Evolutionary conservation across 169 alveolate genomes (phyloP).

Genomic region (Plasmodium berghei): DNA sequence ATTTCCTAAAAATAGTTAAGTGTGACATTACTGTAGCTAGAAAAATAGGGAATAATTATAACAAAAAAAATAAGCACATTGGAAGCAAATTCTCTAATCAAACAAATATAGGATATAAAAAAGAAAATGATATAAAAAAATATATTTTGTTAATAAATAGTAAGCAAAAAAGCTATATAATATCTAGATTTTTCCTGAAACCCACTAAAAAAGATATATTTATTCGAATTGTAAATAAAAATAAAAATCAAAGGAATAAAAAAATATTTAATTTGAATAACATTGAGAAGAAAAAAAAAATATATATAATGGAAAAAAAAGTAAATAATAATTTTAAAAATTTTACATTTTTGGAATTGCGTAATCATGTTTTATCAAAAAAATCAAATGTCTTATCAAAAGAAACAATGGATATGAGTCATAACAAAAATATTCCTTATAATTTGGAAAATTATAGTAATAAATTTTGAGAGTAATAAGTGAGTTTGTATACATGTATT

Average conservation of each 20-base stretch:
- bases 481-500: not conserved
- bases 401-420: too few species aligned
- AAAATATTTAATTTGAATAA: not conserved
- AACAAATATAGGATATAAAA: too few species aligned
- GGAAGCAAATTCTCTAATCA: not conserved
- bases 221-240: not conserved
- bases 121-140: too few species aligned
- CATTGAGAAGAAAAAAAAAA: conserved; percentile 4
- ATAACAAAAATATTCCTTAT: too few species aligned
- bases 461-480: not conserved
- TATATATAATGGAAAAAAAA: conserved; percentile 3
- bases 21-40: conserved; percentile 18
- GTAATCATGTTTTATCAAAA: not conserved
- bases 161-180: not conserved
- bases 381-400: too few species aligned
- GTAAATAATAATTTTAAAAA: not conserved
- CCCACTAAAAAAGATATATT: not conserved
- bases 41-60: not conserved
- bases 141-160: not conserved
- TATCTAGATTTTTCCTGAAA: too few species aligned
- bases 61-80: not conserved
- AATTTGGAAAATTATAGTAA: not conserved
- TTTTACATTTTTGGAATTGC: conserved; percentile 6
- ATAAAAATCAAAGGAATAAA: not conserved
- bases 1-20: conserved; percentile 4